Percentiles rank a stretch among this genome's conserved stretches.
phyloP scores from a whole-genome alignment of 192 early-diverging fungal species.

The Ambispora gerdemannii region DNA sequence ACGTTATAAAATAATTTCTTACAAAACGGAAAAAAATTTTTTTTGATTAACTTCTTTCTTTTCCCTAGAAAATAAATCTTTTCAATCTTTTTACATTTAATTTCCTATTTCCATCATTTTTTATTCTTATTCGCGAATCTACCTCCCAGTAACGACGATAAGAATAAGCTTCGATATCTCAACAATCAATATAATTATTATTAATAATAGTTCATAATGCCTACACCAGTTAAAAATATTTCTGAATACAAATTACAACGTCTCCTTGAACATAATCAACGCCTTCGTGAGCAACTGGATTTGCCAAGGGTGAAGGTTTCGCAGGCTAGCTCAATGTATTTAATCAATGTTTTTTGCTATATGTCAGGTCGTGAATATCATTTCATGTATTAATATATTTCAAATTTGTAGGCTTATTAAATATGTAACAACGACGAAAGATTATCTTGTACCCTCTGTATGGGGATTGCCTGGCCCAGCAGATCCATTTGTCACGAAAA shows the following conservation, averaged over 20 bases:
- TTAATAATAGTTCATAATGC: too few species aligned
- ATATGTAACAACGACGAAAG: slow-evolving; percentile 23
- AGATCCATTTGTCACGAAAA: slow-evolving; percentile 15
- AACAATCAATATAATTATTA: too few species aligned
- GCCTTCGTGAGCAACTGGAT: slow-evolving; percentile 42
- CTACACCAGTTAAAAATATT: slow-evolving; percentile 33
- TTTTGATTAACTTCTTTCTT: too few species aligned
- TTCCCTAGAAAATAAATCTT: too few species aligned
- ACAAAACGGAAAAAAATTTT: too few species aligned
- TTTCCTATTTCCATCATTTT: too few species aligned
- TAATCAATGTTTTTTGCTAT: neutral
- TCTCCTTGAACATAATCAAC: slow-evolving; percentile 38
- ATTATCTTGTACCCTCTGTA: slow-evolving; percentile 21
- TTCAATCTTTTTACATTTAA: too few species aligned
- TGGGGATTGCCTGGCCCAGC: slow-evolving; percentile 22
- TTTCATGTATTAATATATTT: neutral
- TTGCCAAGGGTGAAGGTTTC: slow-evolving; percentile 41
- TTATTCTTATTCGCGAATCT: too few species aligned
- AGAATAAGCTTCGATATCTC: too few species aligned
- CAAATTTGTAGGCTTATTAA: slow-evolving; percentile 1
- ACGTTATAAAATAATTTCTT: too few species aligned
- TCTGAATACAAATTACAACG: slow-evolving; percentile 43
- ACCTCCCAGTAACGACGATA: too few species aligned
- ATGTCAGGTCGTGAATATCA: neutral
- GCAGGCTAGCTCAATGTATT: slow-evolving; percentile 36